These are phyloP conservation scores for Psilocybe tampanensis DNA, from an alignment of 768 basidiomycete genomes.

Conservation along the genomic window DNA sequence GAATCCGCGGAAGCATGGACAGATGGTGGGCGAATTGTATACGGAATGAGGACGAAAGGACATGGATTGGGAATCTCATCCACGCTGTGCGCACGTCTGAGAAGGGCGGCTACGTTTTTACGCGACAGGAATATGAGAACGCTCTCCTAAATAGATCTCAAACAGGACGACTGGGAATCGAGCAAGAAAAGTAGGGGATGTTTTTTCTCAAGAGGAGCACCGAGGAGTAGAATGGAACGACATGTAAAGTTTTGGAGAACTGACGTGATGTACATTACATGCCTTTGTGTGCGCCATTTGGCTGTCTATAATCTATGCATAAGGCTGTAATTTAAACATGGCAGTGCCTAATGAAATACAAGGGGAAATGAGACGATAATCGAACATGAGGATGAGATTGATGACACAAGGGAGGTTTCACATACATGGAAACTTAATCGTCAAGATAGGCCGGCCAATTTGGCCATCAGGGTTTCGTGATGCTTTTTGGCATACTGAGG, in stretches of 20 bases:
- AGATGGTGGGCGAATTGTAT: constrained; percentile 80
- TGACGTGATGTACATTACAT: constrained; percentile 16
- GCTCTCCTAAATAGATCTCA: constrained; percentile 44
- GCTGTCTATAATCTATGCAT: constrained; percentile 18
- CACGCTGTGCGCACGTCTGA: constrained; percentile 46
- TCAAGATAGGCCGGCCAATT: constrained; percentile 45
- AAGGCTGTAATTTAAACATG: neutral
- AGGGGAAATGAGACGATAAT: neutral
- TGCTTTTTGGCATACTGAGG: constrained; percentile 50
- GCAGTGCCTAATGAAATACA: neutral
- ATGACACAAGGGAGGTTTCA: neutral
- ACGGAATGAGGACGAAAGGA: constrained; percentile 59
- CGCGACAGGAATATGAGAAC: constrained; percentile 56
- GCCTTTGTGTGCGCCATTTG: constrained; percentile 6
- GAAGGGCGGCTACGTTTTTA: constrained; percentile 47
- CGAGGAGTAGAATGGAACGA: constrained; percentile 5
- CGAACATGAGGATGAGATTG: neutral
- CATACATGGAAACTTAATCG: constrained; percentile 3
- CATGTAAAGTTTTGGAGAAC: constrained; percentile 11
- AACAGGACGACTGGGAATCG: constrained; percentile 34
- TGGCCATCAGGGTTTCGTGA: constrained; percentile 49
- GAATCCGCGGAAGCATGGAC: constrained; percentile 67
- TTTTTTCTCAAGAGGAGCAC: constrained; percentile 12
- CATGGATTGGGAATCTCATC: constrained; percentile 55
- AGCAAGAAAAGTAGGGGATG: constrained; percentile 10